Conservation (phyloP, 73 alveolate species). For the Paramecium tetraurelia region DNA sequence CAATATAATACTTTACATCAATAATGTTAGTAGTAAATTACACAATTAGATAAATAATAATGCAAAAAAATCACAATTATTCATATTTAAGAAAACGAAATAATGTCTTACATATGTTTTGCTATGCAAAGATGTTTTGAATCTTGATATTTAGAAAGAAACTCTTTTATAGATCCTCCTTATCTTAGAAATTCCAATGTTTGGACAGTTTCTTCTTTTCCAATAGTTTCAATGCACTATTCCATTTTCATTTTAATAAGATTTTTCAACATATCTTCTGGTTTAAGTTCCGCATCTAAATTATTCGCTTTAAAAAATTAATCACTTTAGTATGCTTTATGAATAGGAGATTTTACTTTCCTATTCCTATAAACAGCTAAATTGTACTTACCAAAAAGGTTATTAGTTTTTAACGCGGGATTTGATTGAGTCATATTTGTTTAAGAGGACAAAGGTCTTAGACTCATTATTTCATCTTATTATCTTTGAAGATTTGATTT, state of each 20-base stretch:
- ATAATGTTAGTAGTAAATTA: not conserved
- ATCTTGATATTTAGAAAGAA: constrained; percentile 21
- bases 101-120: not conserved
- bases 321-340: not conserved
- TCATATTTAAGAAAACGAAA: not conserved
- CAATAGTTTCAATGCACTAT: constrained; percentile 28
- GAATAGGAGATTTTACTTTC: not conserved
- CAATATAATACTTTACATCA: not conserved
- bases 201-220: not conserved
- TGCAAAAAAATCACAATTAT: not conserved
- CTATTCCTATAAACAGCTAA: not conserved
- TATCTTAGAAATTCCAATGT: not conserved
- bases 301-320: not conserved
- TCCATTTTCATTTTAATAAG: not conserved
- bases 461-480: not conserved
- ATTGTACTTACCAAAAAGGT: not conserved
- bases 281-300: not conserved
- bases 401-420: not conserved
- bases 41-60: not conserved
- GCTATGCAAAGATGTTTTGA: not conserved
- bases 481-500: not conserved
- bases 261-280: not conserved
- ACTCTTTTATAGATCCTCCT: constrained; percentile 8
- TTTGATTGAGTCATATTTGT: not conserved
- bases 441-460: not conserved